Base-by-base conservation (phyloP, 306 rosid genomes). In the Calophaca sinica region DNA sequence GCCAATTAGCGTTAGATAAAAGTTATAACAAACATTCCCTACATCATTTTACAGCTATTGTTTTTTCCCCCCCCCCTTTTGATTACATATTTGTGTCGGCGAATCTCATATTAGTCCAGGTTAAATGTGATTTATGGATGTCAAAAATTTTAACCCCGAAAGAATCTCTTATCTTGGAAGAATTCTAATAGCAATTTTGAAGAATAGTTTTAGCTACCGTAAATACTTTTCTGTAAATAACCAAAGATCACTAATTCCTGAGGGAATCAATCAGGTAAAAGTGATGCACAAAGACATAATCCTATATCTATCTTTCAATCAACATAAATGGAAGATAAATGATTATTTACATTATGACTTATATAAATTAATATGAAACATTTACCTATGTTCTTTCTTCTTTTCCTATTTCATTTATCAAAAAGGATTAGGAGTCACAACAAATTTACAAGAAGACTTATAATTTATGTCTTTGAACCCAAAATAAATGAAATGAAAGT, bases 371-470 rank as follows among this genome's bases (percentile, higher is more conserved):
- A 13, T 13, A 13, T 6, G 3, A 62, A 39, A 39, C 54, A 28
- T 46, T 46, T 46, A 62, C 15, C 35, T 14, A 2, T 11, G 41
- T 51, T 46, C 9, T 41, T 48, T 57, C 67, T 48, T 57, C 67
- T 54, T 72, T 68, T 54, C 14, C 49, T 28, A 65, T 38, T 33
- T 61, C 57, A 57, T 54, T 59, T 77, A 9, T 71, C 39, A 73
- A 51, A 29, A 13, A 8, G n/a, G 29, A 44, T 62, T 62, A 8
- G n/a, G 29, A 44, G 67, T 62, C 32, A 65, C 70, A 52, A 13
- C 9, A 58, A 63, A 59, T 72, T 32, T 68, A 76, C 86, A 67
- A 66, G 5, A 46, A 62, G 14, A 60, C 62, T 39, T 36, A 42
- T 0, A 33, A 33, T 61, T 66, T 76, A 65, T 6, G 33, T 8